Evolutionary conservation across 2,329 filamentous ascomycete species (phyloP).

Genomic region (Cordyceps tenuipes): DNA sequence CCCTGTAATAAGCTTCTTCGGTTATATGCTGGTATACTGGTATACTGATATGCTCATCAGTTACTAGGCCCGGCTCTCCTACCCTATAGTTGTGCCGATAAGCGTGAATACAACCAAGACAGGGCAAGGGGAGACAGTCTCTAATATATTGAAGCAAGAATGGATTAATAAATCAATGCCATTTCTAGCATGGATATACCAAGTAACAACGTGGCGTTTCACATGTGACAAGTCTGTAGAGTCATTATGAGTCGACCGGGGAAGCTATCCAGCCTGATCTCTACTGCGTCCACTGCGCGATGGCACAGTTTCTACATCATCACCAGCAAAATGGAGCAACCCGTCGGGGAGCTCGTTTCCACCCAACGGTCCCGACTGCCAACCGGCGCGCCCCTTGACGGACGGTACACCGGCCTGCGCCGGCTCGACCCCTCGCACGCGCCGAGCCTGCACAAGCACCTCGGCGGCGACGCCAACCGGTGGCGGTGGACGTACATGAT

Average conservation of each 20-base stretch:
- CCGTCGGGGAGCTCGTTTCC: neutral
- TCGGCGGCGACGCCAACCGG: conserved; percentile 24
- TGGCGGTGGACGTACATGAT: conserved; percentile 29
- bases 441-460: conserved; percentile 22
- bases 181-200: too few relatives aligned
- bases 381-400: conserved; percentile 17
- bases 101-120: too few relatives aligned
- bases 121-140: too few relatives aligned
- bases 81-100: too few relatives aligned
- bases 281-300: too few relatives aligned
- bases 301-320: neutral
- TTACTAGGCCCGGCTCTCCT: too few relatives aligned
- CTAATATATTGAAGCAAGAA: too few relatives aligned
- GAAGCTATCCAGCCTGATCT: neutral
- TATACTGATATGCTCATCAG: too few relatives aligned
- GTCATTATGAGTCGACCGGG: conserved; percentile 5
- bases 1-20: too few relatives aligned
- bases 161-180: too few relatives aligned
- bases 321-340: conserved; percentile 3
- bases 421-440: conserved; percentile 22
- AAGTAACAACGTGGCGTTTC: too few relatives aligned
- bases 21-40: too few relatives aligned
- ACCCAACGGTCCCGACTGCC: neutral
- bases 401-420: conserved; percentile 24
- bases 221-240: neutral